Percentiles rank a stretch among this genome's conserved stretches.
phyloP scores from a whole-genome alignment of 768 basidiomycete species.

The Phanerochaete carnosa region DNA sequence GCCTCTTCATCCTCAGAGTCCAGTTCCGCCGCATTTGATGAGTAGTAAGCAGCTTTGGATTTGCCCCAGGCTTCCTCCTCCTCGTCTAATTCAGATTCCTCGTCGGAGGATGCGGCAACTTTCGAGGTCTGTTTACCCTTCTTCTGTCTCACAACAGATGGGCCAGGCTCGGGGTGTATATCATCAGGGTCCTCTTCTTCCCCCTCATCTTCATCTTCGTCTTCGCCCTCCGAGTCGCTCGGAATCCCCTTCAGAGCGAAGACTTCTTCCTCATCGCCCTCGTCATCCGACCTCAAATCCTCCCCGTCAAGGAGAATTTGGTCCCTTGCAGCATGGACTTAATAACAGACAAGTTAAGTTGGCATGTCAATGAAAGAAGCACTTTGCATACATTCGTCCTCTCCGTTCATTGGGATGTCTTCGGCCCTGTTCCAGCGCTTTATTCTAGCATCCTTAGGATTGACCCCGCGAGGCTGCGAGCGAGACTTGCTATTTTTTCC shows the following conservation, averaged over 20 bases:
- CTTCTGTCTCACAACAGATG: conserved; percentile 21
- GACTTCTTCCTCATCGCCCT: conserved; percentile 76
- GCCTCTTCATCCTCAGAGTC: conserved; percentile 90
- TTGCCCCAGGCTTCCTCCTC: conserved; percentile 82
- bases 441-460: conserved; percentile 49
- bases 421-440: conserved; percentile 63
- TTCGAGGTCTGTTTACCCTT: conserved; percentile 23
- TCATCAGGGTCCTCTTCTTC: conserved; percentile 34
- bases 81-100: conserved; percentile 24
- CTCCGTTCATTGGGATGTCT: conserved; percentile 75
- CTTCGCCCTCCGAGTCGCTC: conserved; percentile 32
- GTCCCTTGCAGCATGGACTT: conserved; percentile 75
- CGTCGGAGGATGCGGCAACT: conserved; percentile 15
- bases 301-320: conserved; percentile 74
- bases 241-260: conserved; percentile 65
- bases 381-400: conserved; percentile 66
- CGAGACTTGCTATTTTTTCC: conserved; percentile 16
- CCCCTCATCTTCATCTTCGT: conserved; percentile 43
- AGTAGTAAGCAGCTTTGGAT: conserved; percentile 79
- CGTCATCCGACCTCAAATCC: conserved; percentile 44
- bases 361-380: not conserved
- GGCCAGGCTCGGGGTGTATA: conserved; percentile 18
- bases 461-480: conserved; percentile 43
- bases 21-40: conserved; percentile 76
- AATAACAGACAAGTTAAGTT: not conserved